These are phyloP conservation scores for Cryptococcus deneoformans DNA, from an alignment of 1,284 basidiomycete genomes.

Conservation along the genomic window DNA sequence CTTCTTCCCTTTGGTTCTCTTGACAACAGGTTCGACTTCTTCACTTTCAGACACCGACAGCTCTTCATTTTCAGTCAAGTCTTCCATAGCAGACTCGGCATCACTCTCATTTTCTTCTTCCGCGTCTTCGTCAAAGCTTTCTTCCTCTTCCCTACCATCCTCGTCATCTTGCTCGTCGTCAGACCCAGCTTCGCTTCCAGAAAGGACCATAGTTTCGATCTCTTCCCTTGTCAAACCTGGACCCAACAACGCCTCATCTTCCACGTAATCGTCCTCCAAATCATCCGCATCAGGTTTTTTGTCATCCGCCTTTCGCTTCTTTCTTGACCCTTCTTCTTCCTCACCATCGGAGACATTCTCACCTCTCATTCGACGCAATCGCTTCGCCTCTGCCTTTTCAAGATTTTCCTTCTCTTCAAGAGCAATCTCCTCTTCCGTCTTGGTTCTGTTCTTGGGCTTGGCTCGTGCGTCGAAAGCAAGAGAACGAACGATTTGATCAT, in stretches of 20 bases:
- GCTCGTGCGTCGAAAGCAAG: conserved; percentile 92
- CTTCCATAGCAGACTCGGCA: conserved; percentile 28
- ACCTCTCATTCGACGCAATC: conserved; percentile 83
- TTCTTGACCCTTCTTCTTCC: conserved; percentile 50
- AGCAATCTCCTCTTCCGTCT: conserved; percentile 93
- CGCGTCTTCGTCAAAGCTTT: conserved; percentile 39
- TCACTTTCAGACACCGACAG: conserved; percentile 34
- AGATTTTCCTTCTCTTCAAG: conserved; percentile 82
- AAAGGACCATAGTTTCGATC: conserved; percentile 35
- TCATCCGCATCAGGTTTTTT: conserved; percentile 70
- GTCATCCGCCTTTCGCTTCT: conserved; percentile 50
- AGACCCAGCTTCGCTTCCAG: conserved; percentile 35
- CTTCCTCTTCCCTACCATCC: conserved; percentile 34
- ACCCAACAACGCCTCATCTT: conserved; percentile 53
- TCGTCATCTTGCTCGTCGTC: conserved; percentile 35
- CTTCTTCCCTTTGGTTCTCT: conserved; percentile 40
- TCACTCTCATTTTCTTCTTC: conserved; percentile 33
- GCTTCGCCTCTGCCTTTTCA: conserved; percentile 77
- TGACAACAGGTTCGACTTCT: conserved; percentile 25
- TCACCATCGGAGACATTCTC: conserved; percentile 64
- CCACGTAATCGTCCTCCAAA: conserved; percentile 82
- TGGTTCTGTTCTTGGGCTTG: conserved; percentile 91
- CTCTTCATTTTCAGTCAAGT: conserved; percentile 35
- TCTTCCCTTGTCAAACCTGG: conserved; percentile 53
- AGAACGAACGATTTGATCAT: conserved; percentile 88